phyloP scores from a whole-genome alignment of 257 asterid genomes.

The Paulownia fortunei region DNA sequence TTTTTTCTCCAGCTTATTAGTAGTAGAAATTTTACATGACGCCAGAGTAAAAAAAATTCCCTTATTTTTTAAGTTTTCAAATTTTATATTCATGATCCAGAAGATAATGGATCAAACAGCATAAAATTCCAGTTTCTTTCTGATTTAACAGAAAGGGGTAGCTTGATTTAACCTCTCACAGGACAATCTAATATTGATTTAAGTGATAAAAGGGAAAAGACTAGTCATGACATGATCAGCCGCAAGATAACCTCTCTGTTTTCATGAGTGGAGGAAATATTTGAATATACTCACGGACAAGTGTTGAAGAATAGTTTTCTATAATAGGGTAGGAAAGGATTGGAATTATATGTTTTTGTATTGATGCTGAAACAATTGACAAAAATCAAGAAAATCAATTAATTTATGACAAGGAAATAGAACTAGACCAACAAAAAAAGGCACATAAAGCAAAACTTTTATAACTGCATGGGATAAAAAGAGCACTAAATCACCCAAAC shows the following conservation, averaged over 20 bases:
- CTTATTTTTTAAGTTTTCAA: neutral
- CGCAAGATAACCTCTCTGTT: neutral
- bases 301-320: neutral
- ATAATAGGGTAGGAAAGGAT: neutral
- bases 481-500: neutral
- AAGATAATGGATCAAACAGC: neutral
- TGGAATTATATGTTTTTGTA: neutral
- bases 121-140: constrained; percentile 15
- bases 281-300: neutral
- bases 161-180: neutral
- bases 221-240: neutral
- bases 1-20: neutral
- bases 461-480: neutral
- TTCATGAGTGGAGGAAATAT: neutral
- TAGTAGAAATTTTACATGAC: neutral
- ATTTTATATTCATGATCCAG: neutral
- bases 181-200: neutral
- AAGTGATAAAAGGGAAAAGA: neutral
- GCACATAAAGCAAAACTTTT: neutral
- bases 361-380: neutral
- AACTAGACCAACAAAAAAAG: neutral
- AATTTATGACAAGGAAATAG: neutral
- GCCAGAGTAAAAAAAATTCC: neutral
- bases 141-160: neutral
- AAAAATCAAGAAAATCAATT: neutral